phyloP scores from a whole-genome alignment of 1,284 basidiomycete genomes.

The Meripilus lineatus region DNA sequence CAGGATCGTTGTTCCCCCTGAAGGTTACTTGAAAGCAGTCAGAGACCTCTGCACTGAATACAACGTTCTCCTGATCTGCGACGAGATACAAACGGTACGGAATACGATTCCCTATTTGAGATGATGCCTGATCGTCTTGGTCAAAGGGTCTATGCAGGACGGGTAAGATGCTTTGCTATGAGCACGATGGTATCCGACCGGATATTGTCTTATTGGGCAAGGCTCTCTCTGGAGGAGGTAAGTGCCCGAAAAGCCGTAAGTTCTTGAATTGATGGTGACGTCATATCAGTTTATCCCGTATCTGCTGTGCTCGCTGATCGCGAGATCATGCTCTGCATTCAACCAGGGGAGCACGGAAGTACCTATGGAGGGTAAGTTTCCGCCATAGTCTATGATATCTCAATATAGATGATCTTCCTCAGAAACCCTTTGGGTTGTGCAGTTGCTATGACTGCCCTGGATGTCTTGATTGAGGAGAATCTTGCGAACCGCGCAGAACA shows the following conservation, averaged over 20 bases:
- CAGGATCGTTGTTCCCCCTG: conserved; percentile 89
- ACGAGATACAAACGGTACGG: conserved; percentile 92
- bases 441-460: conserved; percentile 87
- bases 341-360: conserved; percentile 97
- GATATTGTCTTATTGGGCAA: conserved; percentile 95
- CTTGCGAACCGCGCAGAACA: conserved; percentile 74
- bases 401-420: conserved; percentile 2
- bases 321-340: conserved; percentile 92
- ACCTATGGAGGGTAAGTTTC: conserved; percentile 82
- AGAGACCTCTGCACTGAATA: conserved; percentile 88
- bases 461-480: conserved; percentile 85
- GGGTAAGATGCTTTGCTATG: conserved; percentile 84
- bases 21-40: conserved; percentile 79
- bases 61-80: conserved; percentile 93
- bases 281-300: conserved; percentile 81
- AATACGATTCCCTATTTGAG: conserved; percentile 4
- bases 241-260: conserved; percentile 22
- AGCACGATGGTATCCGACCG: conserved; percentile 87
- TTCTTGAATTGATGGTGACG: no score
- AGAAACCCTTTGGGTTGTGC: conserved; percentile 96
- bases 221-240: conserved; percentile 90
- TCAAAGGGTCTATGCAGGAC: conserved; percentile 75
- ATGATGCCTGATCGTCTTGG: conserved; percentile 1
- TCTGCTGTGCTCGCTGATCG: conserved; percentile 90
- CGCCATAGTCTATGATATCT: conserved; percentile 1